A percentile compares a stretch with the other conserved stretches of the same genome.
Evolutionary conservation across 352 stramenopile species (phyloP).

Genomic region (Phytophthora litchii): DNA sequence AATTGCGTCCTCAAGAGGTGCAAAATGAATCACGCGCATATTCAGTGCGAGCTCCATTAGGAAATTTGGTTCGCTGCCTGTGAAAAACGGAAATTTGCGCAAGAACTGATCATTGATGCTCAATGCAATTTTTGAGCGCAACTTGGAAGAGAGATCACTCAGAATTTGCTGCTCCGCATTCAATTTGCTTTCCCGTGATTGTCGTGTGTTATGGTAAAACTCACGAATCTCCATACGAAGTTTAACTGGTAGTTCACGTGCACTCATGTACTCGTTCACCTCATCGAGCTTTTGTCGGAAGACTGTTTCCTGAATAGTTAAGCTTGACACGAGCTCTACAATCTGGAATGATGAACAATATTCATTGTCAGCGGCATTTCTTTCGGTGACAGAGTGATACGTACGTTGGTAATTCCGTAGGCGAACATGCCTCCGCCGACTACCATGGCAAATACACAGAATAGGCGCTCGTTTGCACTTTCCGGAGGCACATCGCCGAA

Average conservation of each 20-base stretch:
- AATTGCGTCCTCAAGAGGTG: constrained; percentile 49
- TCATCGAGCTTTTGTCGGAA: constrained; percentile 81
- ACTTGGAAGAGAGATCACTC: constrained; percentile 64
- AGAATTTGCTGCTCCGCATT: constrained; percentile 69
- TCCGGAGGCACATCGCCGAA: constrained; percentile 57
- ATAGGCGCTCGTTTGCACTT: constrained; percentile 65
- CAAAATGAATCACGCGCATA: constrained; percentile 82
- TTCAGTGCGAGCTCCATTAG: constrained; percentile 78
- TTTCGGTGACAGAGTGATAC: constrained; percentile 2
- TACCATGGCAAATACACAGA: constrained; percentile 78
- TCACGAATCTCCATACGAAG: constrained; percentile 78
- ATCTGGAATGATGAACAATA: constrained; percentile 38
- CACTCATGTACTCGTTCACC: constrained; percentile 83
- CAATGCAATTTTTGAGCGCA: constrained; percentile 79
- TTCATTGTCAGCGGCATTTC: neutral
- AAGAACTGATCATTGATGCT: constrained; percentile 81
- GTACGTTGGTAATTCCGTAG: constrained; percentile 83
- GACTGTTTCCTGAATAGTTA: constrained; percentile 64
- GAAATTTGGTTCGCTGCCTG: constrained; percentile 74
- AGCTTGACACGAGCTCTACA: constrained; percentile 72
- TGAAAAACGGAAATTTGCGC: constrained; percentile 82
- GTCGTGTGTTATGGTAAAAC: constrained; percentile 77
- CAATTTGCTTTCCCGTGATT: constrained; percentile 70
- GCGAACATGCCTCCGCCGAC: constrained; percentile 72
- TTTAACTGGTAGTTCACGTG: constrained; percentile 67